Evolutionary conservation across 2,329 filamentous ascomycete genomes (phyloP), one percentile per base, ranked within the genome.

Genomic region (Aspergillus glaucus): DNA sequence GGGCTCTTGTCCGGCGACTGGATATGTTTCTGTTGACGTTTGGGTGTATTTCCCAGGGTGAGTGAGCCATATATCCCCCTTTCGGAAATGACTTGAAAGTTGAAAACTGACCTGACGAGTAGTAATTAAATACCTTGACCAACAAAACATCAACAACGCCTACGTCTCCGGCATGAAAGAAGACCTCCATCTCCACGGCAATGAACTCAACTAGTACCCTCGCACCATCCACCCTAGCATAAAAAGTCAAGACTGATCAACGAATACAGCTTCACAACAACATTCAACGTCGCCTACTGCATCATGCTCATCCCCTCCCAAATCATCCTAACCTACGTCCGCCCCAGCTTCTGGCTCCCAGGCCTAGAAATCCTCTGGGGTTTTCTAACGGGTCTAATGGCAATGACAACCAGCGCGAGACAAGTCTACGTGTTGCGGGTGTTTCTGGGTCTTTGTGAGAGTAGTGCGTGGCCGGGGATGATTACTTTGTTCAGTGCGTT

Each of bases 121-220:
- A 60, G 57, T 76, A 46, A 65, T 73, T 51, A 77, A 77, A 51
- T 60, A 62, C 61, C 67, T 77, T 10, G 74, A 76, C 53, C 63
- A 67, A 47, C 69, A 66, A 48, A 73, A 75, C 50, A 61, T 76
- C 41, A 69, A 70, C 50, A 77, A 77, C 51, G 75, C 75, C 1
- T 78, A 63, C 46, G 55, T 62, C 14, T 60, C 57, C 3, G 62
- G 62, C 37, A 63, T 64, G 62, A 58, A 59, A 50, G 57, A 64
- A 52, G 62, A 62, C 21, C 53, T 65, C 7, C 39, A 55, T 12
- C 56, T 65, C 28, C 43, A 51, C 8, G 62, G 62, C 0, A 62
- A 61, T 61, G 14, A 61, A 21, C 39, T 61, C 12, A 61, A 61
- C 48, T 61, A 60, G 39, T 41, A 15, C 15, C 15, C 15, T 15